These are phyloP conservation scores for Acanthamoeba healyi DNA, from an alignment of 208 protist genomes.

Conservation along the genomic window DNA sequence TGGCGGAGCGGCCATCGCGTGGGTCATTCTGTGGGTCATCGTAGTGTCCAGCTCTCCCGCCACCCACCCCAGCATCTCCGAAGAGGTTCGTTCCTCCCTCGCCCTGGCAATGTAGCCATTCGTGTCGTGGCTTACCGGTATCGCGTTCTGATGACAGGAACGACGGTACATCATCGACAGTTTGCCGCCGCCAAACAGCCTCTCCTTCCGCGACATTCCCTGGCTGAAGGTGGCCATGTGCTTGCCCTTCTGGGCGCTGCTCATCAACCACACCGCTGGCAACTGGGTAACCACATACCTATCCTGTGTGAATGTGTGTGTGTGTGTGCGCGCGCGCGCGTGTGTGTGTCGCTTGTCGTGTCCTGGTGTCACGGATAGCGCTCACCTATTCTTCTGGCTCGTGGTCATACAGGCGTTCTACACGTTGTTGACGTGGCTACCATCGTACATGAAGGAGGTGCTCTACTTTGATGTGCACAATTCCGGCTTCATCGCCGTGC, in stretches of 20 bases:
- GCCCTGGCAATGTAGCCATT: not conserved
- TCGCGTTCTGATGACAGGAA: not conserved
- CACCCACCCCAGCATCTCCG: slow-evolving; percentile 50
- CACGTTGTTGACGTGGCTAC: slow-evolving; percentile 67
- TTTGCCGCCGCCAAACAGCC: not conserved
- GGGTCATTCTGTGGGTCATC: slow-evolving; percentile 18
- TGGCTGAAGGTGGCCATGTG: slow-evolving; percentile 57
- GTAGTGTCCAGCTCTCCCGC: slow-evolving; percentile 59
- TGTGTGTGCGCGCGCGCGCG: too few species aligned
- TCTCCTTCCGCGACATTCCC: slow-evolving; percentile 25
- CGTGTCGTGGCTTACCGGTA: not conserved
- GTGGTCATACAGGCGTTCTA: slow-evolving; percentile 61
- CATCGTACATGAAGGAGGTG: slow-evolving; percentile 63
- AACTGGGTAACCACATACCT: slow-evolving; percentile 68
- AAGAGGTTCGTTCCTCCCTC: not conserved
- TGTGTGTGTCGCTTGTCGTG: not conserved
- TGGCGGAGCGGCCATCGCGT: not conserved
- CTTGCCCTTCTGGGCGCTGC: slow-evolving; percentile 69
- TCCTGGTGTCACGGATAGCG: not conserved
- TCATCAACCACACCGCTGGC: slow-evolving; percentile 59
- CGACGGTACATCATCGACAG: slow-evolving; percentile 17
- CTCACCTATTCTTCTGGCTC: not conserved
- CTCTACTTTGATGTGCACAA: slow-evolving; percentile 57
- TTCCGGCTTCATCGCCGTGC: slow-evolving; percentile 68
- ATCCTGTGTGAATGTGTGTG: not conserved